Conservation (phyloP, 306 rosid species). For the Gillenia trifoliata region DNA sequence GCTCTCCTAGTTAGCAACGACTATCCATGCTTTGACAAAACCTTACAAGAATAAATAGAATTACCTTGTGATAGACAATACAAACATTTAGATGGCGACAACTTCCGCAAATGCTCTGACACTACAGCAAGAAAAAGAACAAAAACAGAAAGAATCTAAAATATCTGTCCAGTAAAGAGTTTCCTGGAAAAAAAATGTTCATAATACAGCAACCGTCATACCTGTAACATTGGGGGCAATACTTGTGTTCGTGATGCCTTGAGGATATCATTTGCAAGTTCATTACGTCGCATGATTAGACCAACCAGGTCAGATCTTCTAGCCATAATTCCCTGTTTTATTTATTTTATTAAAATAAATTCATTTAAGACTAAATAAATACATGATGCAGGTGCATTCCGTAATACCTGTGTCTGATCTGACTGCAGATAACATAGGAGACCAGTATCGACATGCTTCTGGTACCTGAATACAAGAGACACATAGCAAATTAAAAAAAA, state of each 20-base stretch:
- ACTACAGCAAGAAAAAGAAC: conserved; percentile 41
- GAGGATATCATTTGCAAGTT: conserved; percentile 76
- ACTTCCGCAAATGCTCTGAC: conserved; percentile 66
- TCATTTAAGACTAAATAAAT: conserved; percentile 16
- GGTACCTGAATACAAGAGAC: conserved; percentile 52
- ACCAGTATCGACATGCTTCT: conserved; percentile 66
- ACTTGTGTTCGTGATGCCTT: conserved; percentile 69
- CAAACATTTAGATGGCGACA: conserved; percentile 93
- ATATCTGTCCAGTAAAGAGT: conserved; percentile 6
- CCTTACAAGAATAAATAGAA: conserved; percentile 9
- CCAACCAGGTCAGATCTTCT: conserved; percentile 88
- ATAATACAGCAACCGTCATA: conserved; percentile 21
- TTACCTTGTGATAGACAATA: conserved; percentile 87
- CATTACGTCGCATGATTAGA: conserved; percentile 80
- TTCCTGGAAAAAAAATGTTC: conserved; percentile 8
- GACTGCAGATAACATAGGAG: conserved; percentile 87
- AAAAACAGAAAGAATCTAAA: conserved; percentile 19
- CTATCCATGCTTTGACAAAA: neutral
- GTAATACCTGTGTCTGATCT: conserved; percentile 69
- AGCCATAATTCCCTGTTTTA: conserved; percentile 60
- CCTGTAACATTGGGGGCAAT: conserved; percentile 82
- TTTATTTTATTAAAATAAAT: conserved; percentile 10
- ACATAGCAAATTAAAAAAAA: conserved; percentile 14
- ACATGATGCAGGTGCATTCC: neutral
- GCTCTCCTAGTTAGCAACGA: neutral